Percentiles rank a stretch among this genome's conserved stretches.
Conservation (phyloP, 306 rosid genomes). For the Argentina anserina region DNA sequence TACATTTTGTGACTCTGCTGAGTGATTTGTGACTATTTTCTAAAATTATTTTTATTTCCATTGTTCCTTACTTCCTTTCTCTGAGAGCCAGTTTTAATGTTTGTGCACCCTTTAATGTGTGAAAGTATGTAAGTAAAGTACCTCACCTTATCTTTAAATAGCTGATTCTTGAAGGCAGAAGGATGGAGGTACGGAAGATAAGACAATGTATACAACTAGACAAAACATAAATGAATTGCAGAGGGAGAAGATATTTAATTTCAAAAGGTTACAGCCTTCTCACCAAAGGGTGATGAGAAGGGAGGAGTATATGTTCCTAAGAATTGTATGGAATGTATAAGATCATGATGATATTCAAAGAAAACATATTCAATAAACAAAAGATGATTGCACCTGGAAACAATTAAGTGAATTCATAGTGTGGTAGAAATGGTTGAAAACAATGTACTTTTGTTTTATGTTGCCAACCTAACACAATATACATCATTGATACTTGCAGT, state of each 20-base stretch:
- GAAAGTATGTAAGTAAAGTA: not conserved
- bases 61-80: not conserved
- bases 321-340: not conserved
- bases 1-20: constrained; percentile 8
- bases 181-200: not conserved
- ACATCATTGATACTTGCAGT: not conserved
- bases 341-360: not conserved
- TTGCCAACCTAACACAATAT: not conserved
- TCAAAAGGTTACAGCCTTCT: not conserved
- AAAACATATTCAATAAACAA: constrained; percentile 10
- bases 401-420: not conserved
- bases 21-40: too few species aligned
- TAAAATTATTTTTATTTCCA: not conserved
- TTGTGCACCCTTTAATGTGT: not conserved
- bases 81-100: not conserved
- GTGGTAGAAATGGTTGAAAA: not conserved
- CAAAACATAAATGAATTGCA: not conserved
- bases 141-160: not conserved
- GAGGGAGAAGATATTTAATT: not conserved
- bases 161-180: not conserved
- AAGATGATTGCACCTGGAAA: not conserved
- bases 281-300: not conserved
- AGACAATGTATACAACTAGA: not conserved
- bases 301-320: not conserved
- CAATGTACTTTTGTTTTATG: not conserved